A percentile compares a stretch with the other conserved stretches of the same genome.
These are phyloP conservation scores for Graphiopsis chlorocephala DNA, from an alignment of 2,329 filamentous ascomycete genomes.

Conservation along the genomic window DNA sequence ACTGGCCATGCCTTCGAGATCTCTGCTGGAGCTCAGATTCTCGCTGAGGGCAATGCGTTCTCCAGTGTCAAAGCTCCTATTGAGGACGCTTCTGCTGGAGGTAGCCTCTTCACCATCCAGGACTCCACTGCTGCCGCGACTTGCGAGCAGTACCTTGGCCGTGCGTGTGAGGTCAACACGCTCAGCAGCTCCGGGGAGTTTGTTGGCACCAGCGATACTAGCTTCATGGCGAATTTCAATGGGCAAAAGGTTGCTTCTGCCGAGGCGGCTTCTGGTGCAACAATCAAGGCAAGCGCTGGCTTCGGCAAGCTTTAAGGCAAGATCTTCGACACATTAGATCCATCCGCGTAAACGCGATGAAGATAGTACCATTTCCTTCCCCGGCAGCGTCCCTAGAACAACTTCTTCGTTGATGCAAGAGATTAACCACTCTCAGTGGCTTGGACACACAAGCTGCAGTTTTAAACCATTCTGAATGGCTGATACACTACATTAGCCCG, in stretches of 20 bases:
- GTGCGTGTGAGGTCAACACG: conserved; percentile 50
- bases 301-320: conserved; percentile 40
- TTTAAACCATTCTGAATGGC: too few relatives aligned
- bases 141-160: conserved; percentile 41
- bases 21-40: conserved; percentile 40
- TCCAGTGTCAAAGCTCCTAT: conserved; percentile 50
- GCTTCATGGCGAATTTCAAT: conserved; percentile 51
- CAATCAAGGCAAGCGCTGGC: conserved; percentile 44
- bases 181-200: conserved; percentile 25
- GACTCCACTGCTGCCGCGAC: conserved; percentile 17
- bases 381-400: too few relatives aligned
- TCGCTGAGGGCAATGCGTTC: conserved; percentile 60
- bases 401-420: too few relatives aligned
- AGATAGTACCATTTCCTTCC: too few relatives aligned
- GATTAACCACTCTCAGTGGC: too few relatives aligned
- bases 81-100: conserved; percentile 36
- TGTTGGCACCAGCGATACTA: conserved; percentile 37
- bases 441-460: too few relatives aligned
- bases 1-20: conserved; percentile 58
- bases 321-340: neutral
- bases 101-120: conserved; percentile 40
- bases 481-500: too few relatives aligned
- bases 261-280: conserved; percentile 33
- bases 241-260: conserved; percentile 54
- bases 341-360: neutral